Evolutionary conservation across 2,329 filamentous ascomycete genomes (phyloP), one percentile per base, ranked within the genome.

Genomic region (Aspergillus unguis): DNA sequence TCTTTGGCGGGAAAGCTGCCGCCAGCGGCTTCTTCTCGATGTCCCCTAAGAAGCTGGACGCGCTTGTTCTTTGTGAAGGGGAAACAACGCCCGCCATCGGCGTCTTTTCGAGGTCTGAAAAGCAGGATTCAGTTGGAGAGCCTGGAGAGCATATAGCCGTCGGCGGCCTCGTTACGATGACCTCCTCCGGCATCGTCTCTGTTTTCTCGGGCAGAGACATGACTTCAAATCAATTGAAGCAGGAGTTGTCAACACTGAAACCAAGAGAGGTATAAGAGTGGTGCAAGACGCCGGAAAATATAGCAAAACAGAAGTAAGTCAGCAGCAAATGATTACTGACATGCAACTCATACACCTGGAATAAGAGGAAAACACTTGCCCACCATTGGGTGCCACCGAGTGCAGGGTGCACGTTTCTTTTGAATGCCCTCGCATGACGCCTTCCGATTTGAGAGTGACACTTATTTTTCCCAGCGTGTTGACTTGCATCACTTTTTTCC

Each of bases 401-500:
- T 31, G 50, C 48, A 23, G 57, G 57, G 40, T 28, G 50, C 32
- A 52, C 49, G 53, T 50, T 42, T 48, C 52, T 56, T 60, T 61
- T 62, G 53, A 59, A 52, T 54, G 44, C 48, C 50, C 26, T 52
- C 44, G 53, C 50, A 57, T 58, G 53, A 58, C 54, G 55, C 48
- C 47, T 53, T 58, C 36, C 52, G 36, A 46, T 41, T 33, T 47
- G 53, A 48, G 28, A 44, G 36, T 8, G 47, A 48, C 32, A 48
- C 40, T 43, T 17, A 17, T 17, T 17, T 54, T 58, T 57, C 60
- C 56, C 43, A 45, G 57, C 52, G 23, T 27, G 58, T 61, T 55
- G 42, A 41, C 53, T 23, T 60, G 58, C 56, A 53, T 61, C 17
- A 17, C 17, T 17, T 17, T 17, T 17, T 17, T 17, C 17, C 17